Conservation (phyloP, 495 filamentous ascomycete species). For the Neohortaea acidophila region DNA sequence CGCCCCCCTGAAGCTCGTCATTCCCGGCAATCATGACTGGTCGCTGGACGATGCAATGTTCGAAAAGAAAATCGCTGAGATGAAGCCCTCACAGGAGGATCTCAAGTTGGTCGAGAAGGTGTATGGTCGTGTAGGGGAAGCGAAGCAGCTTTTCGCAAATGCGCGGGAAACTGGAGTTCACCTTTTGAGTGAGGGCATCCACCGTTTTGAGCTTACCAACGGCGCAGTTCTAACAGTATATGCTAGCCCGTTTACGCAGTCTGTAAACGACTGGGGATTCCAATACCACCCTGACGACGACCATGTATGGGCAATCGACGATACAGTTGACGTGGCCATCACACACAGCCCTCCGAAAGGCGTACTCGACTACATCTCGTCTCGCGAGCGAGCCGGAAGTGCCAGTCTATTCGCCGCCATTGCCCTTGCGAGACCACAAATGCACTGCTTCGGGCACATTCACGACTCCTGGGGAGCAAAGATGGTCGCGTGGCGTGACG, state of each 20-base stretch:
- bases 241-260: slow-evolving; percentile 51
- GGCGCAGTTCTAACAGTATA: slow-evolving; percentile 50
- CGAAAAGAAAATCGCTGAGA: slow-evolving; percentile 6
- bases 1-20: slow-evolving; percentile 61
- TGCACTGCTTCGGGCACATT: slow-evolving; percentile 65
- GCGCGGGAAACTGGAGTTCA: slow-evolving; percentile 39
- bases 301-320: slow-evolving; percentile 30
- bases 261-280: slow-evolving; percentile 45
- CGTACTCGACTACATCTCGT: slow-evolving; percentile 36
- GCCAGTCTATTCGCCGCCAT: slow-evolving; percentile 41
- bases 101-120: slow-evolving; percentile 1
- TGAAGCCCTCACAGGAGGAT: slow-evolving; percentile 1
- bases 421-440: slow-evolving; percentile 34
- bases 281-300: slow-evolving; percentile 42
- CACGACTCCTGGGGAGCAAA: slow-evolving; percentile 61
- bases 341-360: slow-evolving; percentile 58
- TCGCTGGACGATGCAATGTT: slow-evolving; percentile 39
- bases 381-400: slow-evolving; percentile 37
- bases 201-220: slow-evolving; percentile 39
- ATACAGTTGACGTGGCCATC: slow-evolving; percentile 42
- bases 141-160: slow-evolving; percentile 32
- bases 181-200: slow-evolving; percentile 52
- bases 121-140: slow-evolving; percentile 10
- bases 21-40: slow-evolving; percentile 71
- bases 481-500: slow-evolving; percentile 37